These are phyloP conservation scores for Boletus bicolor DNA, from an alignment of 768 basidiomycete genomes.

Conservation along the genomic window DNA sequence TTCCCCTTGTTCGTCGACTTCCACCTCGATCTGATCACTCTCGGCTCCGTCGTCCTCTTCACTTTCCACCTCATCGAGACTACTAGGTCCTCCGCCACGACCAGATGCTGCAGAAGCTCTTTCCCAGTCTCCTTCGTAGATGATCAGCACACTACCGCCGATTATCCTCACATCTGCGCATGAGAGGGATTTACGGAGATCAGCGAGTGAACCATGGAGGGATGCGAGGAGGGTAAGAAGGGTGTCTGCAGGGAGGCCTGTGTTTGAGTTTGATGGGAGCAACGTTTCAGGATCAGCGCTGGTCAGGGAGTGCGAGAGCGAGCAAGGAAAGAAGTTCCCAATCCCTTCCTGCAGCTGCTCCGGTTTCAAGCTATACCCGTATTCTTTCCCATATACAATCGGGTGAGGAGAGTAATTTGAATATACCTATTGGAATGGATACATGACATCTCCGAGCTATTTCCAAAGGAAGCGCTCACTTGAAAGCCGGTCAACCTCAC, in stretches of 20 bases:
- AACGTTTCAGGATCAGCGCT: constrained; percentile 3
- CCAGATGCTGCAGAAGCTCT: constrained; percentile 33
- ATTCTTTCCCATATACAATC: constrained; percentile 65
- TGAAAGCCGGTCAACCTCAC: constrained; percentile 87
- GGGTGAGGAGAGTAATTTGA: constrained; percentile 55
- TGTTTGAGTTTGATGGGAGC: constrained; percentile 10
- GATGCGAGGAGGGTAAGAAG: constrained; percentile 57
- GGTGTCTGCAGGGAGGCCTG: constrained; percentile 53
- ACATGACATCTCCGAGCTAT: not conserved
- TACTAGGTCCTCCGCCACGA: constrained; percentile 34
- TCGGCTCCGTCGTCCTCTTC: constrained; percentile 38
- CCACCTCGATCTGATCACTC: constrained; percentile 38
- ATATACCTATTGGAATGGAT: constrained; percentile 54
- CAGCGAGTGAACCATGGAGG: constrained; percentile 50
- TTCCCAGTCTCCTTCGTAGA: constrained; percentile 67
- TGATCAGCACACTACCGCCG: constrained; percentile 74
- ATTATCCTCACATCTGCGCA: constrained; percentile 73
- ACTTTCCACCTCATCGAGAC: constrained; percentile 21
- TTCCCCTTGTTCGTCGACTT: constrained; percentile 29
- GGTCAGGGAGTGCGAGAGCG: constrained; percentile 10
- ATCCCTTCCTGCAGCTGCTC: constrained; percentile 76
- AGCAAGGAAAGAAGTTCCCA: constrained; percentile 71
- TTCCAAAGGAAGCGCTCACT: constrained; percentile 44
- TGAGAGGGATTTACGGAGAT: constrained; percentile 49
- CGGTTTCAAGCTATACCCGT: constrained; percentile 71